phyloP scores from a whole-genome alignment of 371 early-diverging fungal genomes.

The Saksenaea vasiformis region DNA sequence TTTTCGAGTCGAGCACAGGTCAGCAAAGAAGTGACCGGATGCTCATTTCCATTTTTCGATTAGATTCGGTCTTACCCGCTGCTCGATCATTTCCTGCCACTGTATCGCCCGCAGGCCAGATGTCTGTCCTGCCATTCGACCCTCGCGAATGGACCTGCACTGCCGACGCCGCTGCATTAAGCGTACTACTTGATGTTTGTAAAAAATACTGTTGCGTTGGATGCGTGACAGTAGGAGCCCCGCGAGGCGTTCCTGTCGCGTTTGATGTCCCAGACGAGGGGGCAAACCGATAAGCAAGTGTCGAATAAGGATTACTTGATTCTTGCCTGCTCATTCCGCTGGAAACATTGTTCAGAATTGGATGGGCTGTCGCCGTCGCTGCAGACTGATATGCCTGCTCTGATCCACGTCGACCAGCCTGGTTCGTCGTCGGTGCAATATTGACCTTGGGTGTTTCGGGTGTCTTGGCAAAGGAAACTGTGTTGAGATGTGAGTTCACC shows the following conservation, averaged over 20 bases:
- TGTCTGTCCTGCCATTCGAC: slow-evolving; percentile 2
- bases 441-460: slow-evolving; percentile 27
- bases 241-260: slow-evolving; percentile 17
- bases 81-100: slow-evolving; percentile 27
- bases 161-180: slow-evolving; percentile 46
- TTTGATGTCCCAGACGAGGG: slow-evolving; percentile 12
- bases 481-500: slow-evolving; percentile 21
- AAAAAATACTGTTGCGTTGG: slow-evolving; percentile 50
- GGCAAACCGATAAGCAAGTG: slow-evolving; percentile 23
- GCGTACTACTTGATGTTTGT: slow-evolving; percentile 45
- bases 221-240: slow-evolving; percentile 29
- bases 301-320: slow-evolving; percentile 18
- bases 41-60: slow-evolving; percentile 26
- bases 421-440: slow-evolving; percentile 32
- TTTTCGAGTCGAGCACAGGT: neutral
- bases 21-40: slow-evolving; percentile 24
- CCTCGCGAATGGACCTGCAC: slow-evolving; percentile 25
- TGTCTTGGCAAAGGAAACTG: slow-evolving; percentile 19
- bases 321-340: slow-evolving; percentile 3
- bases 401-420: neutral
- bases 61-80: slow-evolving; percentile 21
- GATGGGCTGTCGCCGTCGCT: neutral
- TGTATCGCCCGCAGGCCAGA: slow-evolving; percentile 5
- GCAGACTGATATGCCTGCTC: neutral
- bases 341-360: neutral